A percentile compares a stretch with the other conserved stretches of the same genome.
phyloP scores from a whole-genome alignment of 192 early-diverging fungal genomes.

The Coemansia interrupta region DNA sequence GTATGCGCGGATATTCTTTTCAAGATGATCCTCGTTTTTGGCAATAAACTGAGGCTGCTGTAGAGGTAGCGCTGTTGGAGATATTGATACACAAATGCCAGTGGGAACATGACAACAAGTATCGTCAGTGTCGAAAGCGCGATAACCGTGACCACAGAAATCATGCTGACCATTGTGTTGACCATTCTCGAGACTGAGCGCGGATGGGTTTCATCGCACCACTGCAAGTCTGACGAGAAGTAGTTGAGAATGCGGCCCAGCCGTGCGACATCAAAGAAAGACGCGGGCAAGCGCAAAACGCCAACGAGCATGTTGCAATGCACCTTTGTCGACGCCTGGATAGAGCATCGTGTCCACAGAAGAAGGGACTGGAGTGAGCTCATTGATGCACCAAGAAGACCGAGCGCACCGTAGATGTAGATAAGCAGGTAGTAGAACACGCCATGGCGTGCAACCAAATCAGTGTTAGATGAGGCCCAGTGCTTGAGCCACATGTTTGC shows the following conservation, averaged over 20 bases:
- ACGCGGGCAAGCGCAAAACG: constrained; percentile 70
- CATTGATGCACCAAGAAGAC: constrained; percentile 64
- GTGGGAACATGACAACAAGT: constrained; percentile 63
- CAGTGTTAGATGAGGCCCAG: constrained; percentile 66
- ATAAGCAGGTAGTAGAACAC: constrained; percentile 66
- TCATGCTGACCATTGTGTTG: constrained; percentile 54
- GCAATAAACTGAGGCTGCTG: constrained; percentile 75
- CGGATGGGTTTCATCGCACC: constrained; percentile 58
- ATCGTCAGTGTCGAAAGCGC: constrained; percentile 61
- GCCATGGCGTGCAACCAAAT: too few species aligned
- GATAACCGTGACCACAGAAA: constrained; percentile 59
- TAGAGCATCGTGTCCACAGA: too few species aligned
- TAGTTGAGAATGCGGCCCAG: constrained; percentile 73
- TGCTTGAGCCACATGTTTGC: constrained; percentile 69
- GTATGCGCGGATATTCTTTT: too few species aligned
- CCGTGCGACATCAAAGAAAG: constrained; percentile 78
- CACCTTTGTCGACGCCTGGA: too few species aligned
- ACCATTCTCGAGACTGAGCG: constrained; percentile 62
- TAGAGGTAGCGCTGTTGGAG: constrained; percentile 72
- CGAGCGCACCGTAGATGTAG: constrained; percentile 77
- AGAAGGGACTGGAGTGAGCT: constrained; percentile 74
- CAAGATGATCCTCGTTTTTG: too few species aligned
- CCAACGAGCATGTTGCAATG: constrained; percentile 59
- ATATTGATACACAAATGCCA: constrained; percentile 70
- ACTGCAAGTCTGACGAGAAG: constrained; percentile 65